These are phyloP conservation scores for Kodamaea suecica DNA, from an alignment of 1,139 yeast species.

Conservation along the genomic window DNA sequence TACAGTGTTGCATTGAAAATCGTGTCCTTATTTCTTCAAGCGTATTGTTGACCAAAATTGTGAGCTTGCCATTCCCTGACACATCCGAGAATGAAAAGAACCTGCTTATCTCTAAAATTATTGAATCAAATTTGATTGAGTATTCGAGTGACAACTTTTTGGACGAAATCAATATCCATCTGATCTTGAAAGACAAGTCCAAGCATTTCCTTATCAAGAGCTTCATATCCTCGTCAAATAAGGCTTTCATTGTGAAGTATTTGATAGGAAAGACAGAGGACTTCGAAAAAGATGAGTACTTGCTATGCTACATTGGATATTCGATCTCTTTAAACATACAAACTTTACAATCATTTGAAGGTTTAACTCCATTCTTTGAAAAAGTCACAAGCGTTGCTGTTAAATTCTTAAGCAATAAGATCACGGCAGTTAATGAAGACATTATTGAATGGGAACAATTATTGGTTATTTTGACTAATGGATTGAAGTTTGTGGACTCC, in stretches of 20 bases:
- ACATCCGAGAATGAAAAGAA: constrained; percentile 5
- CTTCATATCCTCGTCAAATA: constrained; percentile 15
- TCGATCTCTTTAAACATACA: constrained; percentile 15
- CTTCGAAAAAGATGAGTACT: constrained; percentile 17
- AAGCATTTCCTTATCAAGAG: constrained; percentile 24
- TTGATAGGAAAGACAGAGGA: constrained; percentile 16
- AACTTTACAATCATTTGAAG: constrained; percentile 2
- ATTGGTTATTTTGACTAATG: constrained; percentile 14
- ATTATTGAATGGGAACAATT: constrained; percentile 15
- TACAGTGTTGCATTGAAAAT: constrained; percentile 3
- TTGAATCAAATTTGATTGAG: constrained; percentile 13
- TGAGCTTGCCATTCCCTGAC: constrained; percentile 4
- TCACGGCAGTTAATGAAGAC: no score
- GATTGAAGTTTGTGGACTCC: constrained; percentile 11
- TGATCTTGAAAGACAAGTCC: constrained; percentile 14
- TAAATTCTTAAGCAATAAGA: constrained; percentile 5
- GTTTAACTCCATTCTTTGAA: constrained; percentile 11
- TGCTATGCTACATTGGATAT: constrained; percentile 23
- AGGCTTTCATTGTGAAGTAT: constrained; percentile 13
- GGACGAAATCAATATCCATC: constrained; percentile 16
- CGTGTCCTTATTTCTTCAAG: constrained; percentile 1
- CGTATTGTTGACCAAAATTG: constrained; percentile 5
- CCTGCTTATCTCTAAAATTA: constrained; percentile 10
- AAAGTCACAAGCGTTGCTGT: constrained; percentile 9
- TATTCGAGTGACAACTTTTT: neutral